phyloP scores from a whole-genome alignment of 2,329 filamentous ascomycete genomes.

The Diaporthe caulivora region DNA sequence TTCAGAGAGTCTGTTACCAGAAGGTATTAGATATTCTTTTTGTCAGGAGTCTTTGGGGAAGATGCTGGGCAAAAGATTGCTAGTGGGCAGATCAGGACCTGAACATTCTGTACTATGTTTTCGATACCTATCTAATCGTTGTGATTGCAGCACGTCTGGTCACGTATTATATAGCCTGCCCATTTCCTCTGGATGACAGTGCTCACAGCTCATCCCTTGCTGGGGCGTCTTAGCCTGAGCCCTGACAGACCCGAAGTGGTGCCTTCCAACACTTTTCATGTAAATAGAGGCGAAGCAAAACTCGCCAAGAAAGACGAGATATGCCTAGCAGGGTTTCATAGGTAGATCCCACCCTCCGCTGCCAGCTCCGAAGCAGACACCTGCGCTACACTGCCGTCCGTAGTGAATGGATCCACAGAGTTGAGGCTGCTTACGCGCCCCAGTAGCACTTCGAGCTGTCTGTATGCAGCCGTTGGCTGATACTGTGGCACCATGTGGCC shows the following conservation, averaged over 20 bases:
- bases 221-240: too few relatives aligned
- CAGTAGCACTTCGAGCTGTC: conserved; percentile 81
- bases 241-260: too few relatives aligned
- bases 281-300: neutral
- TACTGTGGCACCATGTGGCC: conserved; percentile 81
- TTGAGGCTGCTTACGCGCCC: conserved; percentile 73
- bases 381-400: conserved; percentile 45
- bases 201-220: too few relatives aligned
- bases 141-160: too few relatives aligned
- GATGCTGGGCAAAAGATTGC: too few relatives aligned
- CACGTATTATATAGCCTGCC: too few relatives aligned
- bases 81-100: too few relatives aligned
- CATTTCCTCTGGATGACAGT: too few relatives aligned
- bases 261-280: too few relatives aligned
- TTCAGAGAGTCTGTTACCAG: neutral
- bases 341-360: conserved; percentile 23
- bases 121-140: too few relatives aligned
- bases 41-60: neutral
- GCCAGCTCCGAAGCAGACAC: conserved; percentile 31
- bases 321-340: neutral
- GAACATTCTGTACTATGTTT: too few relatives aligned
- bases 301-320: neutral
- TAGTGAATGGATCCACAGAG: conserved; percentile 54
- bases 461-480: conserved; percentile 74
- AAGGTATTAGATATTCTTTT: neutral